Evolutionary conservation across 345 rosid genomes (phyloP).

Genomic region (Conringia planisiliqua): DNA sequence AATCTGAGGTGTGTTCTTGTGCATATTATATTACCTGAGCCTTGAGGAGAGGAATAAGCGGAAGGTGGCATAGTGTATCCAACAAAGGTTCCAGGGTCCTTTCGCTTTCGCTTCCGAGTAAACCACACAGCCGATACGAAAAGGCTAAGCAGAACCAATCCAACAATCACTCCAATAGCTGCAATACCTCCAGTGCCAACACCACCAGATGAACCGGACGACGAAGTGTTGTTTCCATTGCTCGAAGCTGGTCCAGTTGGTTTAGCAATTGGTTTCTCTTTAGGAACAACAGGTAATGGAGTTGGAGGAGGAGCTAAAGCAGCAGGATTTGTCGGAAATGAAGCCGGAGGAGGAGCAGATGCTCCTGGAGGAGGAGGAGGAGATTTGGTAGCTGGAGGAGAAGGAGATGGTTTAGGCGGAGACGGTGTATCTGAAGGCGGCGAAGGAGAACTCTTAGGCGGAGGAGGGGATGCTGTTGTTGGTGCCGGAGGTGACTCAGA

Average conservation of each 20-base stretch:
- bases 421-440: constrained; percentile 44
- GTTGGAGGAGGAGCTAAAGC: constrained; percentile 61
- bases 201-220: constrained; percentile 38
- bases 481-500: constrained; percentile 35
- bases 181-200: constrained; percentile 55
- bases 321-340: constrained; percentile 45
- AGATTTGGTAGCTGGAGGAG: constrained; percentile 37
- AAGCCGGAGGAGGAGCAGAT: constrained; percentile 47
- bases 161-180: constrained; percentile 62
- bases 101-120: constrained; percentile 54
- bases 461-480: constrained; percentile 27
- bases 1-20: background rate
- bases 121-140: constrained; percentile 73
- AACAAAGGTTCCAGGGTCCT: constrained; percentile 39
- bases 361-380: constrained; percentile 53
- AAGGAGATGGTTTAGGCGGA: constrained; percentile 41
- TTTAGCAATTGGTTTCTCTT: constrained; percentile 76
- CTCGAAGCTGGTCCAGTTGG: constrained; percentile 41
- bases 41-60: constrained; percentile 77
- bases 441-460: constrained; percentile 42
- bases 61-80: constrained; percentile 74
- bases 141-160: constrained; percentile 58
- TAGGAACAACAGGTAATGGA: constrained; percentile 61
- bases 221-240: constrained; percentile 36
- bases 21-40: constrained; percentile 57